These are phyloP conservation scores for Neurospora sublineolata DNA, from an alignment of 495 filamentous ascomycete genomes.

Conservation along the genomic window DNA sequence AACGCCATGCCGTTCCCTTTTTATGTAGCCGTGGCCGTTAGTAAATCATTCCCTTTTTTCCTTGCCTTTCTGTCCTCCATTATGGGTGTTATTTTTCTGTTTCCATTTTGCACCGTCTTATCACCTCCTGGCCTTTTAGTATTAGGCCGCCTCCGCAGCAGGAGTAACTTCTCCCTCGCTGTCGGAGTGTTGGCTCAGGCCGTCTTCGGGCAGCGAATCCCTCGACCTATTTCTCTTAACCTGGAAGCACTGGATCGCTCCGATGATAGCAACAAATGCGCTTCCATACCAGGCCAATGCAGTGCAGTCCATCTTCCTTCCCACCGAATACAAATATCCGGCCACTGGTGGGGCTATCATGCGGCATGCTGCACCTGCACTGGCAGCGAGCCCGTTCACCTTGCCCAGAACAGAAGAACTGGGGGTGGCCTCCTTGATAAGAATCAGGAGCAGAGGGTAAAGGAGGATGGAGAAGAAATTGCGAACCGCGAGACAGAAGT, in stretches of 20 bases:
- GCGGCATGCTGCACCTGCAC: slow-evolving; percentile 63
- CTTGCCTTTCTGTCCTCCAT: background rate
- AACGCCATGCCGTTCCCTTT: background rate
- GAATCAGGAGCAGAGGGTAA: slow-evolving; percentile 68
- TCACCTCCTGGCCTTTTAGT: background rate
- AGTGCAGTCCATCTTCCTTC: slow-evolving; percentile 54
- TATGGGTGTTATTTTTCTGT: background rate
- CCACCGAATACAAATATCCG: slow-evolving; percentile 61
- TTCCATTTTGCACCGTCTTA: background rate
- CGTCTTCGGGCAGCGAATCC: background rate
- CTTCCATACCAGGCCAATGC: slow-evolving; percentile 73
- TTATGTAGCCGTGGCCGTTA: background rate
- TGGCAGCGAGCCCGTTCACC: slow-evolving; percentile 73
- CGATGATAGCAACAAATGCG: slow-evolving; percentile 54
- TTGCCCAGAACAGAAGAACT: slow-evolving; percentile 55
- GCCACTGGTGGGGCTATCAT: slow-evolving; percentile 68
- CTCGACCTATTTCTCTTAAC: slow-evolving; percentile 36
- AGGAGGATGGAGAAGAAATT: slow-evolving; percentile 67
- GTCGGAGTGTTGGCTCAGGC: background rate
- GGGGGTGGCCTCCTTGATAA: slow-evolving; percentile 75
- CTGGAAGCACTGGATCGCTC: slow-evolving; percentile 56
- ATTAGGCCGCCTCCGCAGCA: background rate
- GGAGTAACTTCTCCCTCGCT: background rate
- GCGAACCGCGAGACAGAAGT: slow-evolving; percentile 55
- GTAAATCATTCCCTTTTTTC: background rate